Evolutionary conservation across 257 asterid species (phyloP), one percentile per base, ranked within the genome.

Genomic region (Nicotiana undulata): DNA sequence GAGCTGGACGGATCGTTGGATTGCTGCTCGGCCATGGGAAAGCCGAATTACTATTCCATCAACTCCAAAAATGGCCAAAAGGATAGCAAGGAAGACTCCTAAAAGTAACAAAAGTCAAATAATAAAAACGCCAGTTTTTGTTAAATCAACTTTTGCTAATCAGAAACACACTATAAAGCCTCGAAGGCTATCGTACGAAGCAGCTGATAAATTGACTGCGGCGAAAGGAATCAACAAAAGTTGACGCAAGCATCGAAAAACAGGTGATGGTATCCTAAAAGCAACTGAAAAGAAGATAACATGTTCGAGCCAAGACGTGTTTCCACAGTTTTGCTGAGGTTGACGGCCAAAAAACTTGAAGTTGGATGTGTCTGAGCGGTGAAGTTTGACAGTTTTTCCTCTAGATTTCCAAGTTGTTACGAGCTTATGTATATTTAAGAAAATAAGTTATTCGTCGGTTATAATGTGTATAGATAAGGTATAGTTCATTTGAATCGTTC

Each of bases 1-100:
- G 99, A 96, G 99, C 84, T 96, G 97, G 99, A 94, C 80, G 85
- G 98, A 96, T 82, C 90, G 95, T 13, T 96, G 99, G 99, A 86
- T 96, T 52, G 92, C 99, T 74, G 96, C 97, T 83, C 92, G 92
- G 32, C 99, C 99, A 32, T 96, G 99, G 99, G 99, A 96, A 87
- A 84, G 90, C 84, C 95, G 97, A 55, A 83, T 87, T 18, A 79
- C 90, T 65, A 76, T 80, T 65, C 76, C 72, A 4, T 88, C 86
- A 51, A 89, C 93, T 83, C 95, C 95, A 75, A 88, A 84, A 79
- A 91, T 86, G 81, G 53, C 85, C 55, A 77, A 64, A 24, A 85
- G 37, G 60, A 87, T 55, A 77, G 81, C 89, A 17, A 84, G 85
- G 78, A 89, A 85, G 86, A 80, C 56, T 46, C 78, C 78, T 13